Evolutionary conservation across 352 stramenopile species (phyloP), one percentile per base, ranked within the genome.

Genomic region (Pythium sp.): DNA sequence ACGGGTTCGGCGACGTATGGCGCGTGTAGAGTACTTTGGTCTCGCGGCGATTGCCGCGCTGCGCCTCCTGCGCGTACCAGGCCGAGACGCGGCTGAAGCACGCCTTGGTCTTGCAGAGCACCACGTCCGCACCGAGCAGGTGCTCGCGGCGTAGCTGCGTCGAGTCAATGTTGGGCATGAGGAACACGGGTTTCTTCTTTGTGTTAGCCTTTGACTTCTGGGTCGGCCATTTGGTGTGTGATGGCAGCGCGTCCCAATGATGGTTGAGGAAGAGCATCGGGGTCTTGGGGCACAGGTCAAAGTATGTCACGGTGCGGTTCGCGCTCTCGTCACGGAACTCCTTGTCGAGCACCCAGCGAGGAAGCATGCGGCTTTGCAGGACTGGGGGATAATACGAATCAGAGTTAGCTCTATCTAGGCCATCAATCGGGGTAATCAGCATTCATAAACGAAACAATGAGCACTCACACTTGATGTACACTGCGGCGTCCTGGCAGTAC

Each of bases 401-500:
- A 34, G 14, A 15, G 47, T 38, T 28, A 49, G 20, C 14, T 46
- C 36, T 32, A 32, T 32, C 30, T 4, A 43, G 36, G 12, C 7
- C 36, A 14, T 43, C 9, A 32, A 32, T 32, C 30, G 30, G 5
- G 5, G 30, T 32, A 32, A 3, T 32, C 30, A 32, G 36, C 36
- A 49, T 22, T 49, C 43, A 51, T 6, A 22, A 11, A 51, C 43
- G n/a, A 56, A 28, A 30, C 49, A 56, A 58, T 9, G 12, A 24
- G 15, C 43, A 73, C 65, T 18, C 78, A 88, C 82, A 87, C 65
- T 90, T 89, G 49, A 79, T 77, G 70, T 91, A 93, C 4, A 76
- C 82, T 46, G 85, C 77, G 1, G 75, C 79, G 61, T 93, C 85
- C 65, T 93, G 81, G 73, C 85, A 93, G 69, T 91, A 93, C 15